These are phyloP conservation scores for Parmales sp. DNA, from an alignment of 108 stramenopile species.

Conservation along the genomic window DNA sequence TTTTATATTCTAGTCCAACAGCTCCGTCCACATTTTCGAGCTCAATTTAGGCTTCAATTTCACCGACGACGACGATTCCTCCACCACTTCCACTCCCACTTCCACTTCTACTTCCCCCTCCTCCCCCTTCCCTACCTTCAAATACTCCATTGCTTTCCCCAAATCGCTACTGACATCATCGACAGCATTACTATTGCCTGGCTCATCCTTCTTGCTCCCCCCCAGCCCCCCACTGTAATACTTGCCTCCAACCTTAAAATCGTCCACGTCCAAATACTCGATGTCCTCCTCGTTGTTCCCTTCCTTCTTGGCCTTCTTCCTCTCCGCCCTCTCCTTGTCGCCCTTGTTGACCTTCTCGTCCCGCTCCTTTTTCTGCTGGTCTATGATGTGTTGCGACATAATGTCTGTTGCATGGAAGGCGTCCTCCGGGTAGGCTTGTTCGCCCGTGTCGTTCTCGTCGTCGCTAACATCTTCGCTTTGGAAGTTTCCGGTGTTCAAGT, in stretches of 20 bases:
- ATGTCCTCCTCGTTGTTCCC: background rate
- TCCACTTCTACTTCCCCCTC: background rate
- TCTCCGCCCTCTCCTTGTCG: constrained; percentile 3
- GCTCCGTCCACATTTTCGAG: constrained; percentile 1
- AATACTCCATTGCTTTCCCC: background rate
- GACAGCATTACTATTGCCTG: background rate
- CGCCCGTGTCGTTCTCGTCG: constrained; percentile 8
- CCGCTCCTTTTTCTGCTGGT: constrained; percentile 6
- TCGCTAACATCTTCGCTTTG: background rate
- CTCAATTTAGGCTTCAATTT: background rate
- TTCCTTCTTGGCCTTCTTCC: background rate
- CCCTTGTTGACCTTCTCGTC: background rate
- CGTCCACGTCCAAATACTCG: constrained; percentile 18
- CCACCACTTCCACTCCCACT: background rate
- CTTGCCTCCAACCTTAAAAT: constrained; percentile 14
- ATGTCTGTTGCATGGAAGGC: constrained; percentile 12
- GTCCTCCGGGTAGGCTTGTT: constrained; percentile 15
- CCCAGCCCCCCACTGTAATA: background rate
- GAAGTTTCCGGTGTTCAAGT: background rate
- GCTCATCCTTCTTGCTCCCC: background rate
- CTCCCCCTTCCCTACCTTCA: background rate
- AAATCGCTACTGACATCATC: background rate
- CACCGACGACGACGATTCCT: background rate
- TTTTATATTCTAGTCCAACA: background rate
- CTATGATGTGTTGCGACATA: constrained; percentile 7